These are phyloP conservation scores for Ceratonia siliqua DNA, from an alignment of 306 rosid species.

Conservation along the genomic window DNA sequence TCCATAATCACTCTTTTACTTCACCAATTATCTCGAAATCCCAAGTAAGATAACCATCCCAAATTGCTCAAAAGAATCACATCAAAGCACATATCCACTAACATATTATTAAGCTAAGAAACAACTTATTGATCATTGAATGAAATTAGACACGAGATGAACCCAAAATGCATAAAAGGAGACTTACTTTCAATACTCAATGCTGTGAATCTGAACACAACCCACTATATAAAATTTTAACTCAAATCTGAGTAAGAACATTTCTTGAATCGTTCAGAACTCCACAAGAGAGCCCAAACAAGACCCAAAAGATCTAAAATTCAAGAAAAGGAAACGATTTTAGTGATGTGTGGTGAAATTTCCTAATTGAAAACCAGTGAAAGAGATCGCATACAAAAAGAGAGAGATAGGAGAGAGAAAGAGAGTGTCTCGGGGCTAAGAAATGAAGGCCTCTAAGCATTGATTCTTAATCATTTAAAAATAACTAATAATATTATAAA, in stretches of 20 bases:
- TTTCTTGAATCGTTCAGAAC: slow-evolving; percentile 35
- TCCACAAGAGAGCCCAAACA: slow-evolving; percentile 28
- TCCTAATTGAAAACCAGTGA: slow-evolving; percentile 52
- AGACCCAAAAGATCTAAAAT: slow-evolving; percentile 47
- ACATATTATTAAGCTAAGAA: slow-evolving; percentile 30
- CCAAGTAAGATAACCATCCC: slow-evolving; percentile 38
- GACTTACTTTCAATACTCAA: slow-evolving; percentile 52
- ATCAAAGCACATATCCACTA: slow-evolving; percentile 68
- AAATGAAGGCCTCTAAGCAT: slow-evolving; percentile 41
- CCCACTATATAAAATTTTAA: slow-evolving; percentile 34
- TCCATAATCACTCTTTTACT: slow-evolving; percentile 26
- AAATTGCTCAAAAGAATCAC: slow-evolving; percentile 30
- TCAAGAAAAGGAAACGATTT: slow-evolving; percentile 45
- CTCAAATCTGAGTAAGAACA: slow-evolving; percentile 58
- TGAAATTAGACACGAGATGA: slow-evolving; percentile 37
- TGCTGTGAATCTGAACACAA: slow-evolving; percentile 59
- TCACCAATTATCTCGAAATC: slow-evolving; percentile 36
- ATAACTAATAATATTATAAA: slow-evolving; percentile 16
- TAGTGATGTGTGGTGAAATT: slow-evolving; percentile 46
- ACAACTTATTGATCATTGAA: slow-evolving; percentile 39
- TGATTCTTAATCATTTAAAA: slow-evolving; percentile 41
- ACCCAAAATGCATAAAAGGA: slow-evolving; percentile 31
- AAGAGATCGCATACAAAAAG: slow-evolving; percentile 58
- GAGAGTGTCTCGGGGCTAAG: slow-evolving; percentile 20
- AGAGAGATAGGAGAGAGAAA: neutral